These are phyloP conservation scores for Rosa chinensis DNA, from an alignment of 306 rosid genomes.

Conservation along the genomic window DNA sequence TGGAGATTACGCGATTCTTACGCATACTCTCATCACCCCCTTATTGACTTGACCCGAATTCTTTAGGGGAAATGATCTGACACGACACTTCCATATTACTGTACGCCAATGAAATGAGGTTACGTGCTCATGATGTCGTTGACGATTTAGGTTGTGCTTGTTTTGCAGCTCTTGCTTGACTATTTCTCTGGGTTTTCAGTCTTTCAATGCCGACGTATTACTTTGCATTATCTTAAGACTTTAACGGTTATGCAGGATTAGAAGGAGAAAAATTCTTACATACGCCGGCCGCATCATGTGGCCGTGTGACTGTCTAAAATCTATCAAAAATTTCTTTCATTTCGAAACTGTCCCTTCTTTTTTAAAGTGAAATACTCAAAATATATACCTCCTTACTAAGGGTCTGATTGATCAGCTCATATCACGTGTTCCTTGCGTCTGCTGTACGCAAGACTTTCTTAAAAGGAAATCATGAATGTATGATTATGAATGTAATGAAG, in stretches of 20 bases:
- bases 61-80: background rate
- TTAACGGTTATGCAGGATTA: background rate
- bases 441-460: background rate
- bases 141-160: background rate
- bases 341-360: too few relatives aligned
- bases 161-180: background rate
- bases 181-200: background rate
- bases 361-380: too few relatives aligned
- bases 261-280: too few relatives aligned
- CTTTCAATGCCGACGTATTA: background rate
- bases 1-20: constrained; percentile 8
- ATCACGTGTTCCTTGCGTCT: too few relatives aligned
- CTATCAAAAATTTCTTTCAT: too few relatives aligned
- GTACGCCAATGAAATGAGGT: background rate
- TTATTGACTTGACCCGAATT: background rate
- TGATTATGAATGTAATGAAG: background rate
- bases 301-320: too few relatives aligned
- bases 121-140: background rate
- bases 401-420: too few relatives aligned
- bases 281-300: too few relatives aligned
- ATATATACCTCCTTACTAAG: too few relatives aligned
- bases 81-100: background rate
- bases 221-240: background rate
- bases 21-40: constrained; percentile 4
- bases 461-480: background rate